These are phyloP conservation scores for Saccharomyces hybrid DNA, from an alignment of 1,139 yeast genomes.

Conservation along the genomic window DNA sequence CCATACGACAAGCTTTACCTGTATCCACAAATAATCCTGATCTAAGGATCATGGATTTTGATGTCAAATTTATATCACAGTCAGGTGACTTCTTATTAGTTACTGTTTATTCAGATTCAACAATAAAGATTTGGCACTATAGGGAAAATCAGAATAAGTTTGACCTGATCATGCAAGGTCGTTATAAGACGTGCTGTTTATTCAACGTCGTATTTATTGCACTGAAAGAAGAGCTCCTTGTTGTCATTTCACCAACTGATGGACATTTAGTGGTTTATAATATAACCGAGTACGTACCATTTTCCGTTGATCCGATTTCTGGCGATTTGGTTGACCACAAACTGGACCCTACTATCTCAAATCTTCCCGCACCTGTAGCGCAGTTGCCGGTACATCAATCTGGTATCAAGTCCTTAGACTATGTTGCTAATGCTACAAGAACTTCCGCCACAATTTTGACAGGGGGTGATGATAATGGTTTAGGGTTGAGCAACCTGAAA, in stretches of 20 bases:
- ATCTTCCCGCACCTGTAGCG: not conserved
- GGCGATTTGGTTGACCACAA: not conserved
- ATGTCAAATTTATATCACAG: conserved; percentile 34
- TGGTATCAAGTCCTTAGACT: conserved; percentile 56
- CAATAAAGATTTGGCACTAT: conserved; percentile 59
- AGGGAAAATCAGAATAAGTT: conserved; percentile 36
- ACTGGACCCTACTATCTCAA: not conserved
- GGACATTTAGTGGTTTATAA: conserved; percentile 67
- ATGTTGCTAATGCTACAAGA: conserved; percentile 16
- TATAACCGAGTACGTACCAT: conserved; percentile 32
- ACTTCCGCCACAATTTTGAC: conserved; percentile 42
- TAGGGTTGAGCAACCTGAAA: conserved; percentile 41
- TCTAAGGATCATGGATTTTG: conserved; percentile 82
- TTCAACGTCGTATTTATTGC: conserved; percentile 49
- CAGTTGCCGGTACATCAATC: conserved; percentile 62
- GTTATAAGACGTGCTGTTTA: conserved; percentile 69
- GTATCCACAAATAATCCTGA: conserved; percentile 59
- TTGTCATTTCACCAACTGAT: conserved; percentile 71
- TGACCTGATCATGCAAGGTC: conserved; percentile 39
- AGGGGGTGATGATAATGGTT: conserved; percentile 91
- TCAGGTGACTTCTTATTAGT: conserved; percentile 41
- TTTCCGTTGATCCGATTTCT: conserved; percentile 6
- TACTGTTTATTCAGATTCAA: conserved; percentile 81
- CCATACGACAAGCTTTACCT: conserved; percentile 40
- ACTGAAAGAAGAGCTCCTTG: conserved; percentile 28